phyloP scores from a whole-genome alignment of 495 filamentous ascomycete species.

The Penicillium herquei region DNA sequence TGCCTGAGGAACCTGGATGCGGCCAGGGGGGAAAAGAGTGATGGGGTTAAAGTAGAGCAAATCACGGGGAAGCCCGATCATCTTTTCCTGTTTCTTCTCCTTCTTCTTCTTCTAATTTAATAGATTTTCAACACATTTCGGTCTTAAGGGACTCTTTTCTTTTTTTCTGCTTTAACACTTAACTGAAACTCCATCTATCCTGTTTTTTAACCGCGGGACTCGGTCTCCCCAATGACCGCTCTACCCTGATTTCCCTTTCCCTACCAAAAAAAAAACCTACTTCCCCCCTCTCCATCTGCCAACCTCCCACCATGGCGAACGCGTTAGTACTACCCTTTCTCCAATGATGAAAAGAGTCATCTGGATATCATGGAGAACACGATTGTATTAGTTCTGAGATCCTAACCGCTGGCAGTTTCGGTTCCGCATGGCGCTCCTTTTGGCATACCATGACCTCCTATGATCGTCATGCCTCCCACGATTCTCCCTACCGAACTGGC shows the following conservation, averaged over 20 bases:
- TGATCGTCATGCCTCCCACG: slow-evolving; percentile 75
- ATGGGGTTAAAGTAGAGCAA: too few relatives aligned
- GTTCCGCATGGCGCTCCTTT: slow-evolving; percentile 69
- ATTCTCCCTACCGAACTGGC: slow-evolving; percentile 83
- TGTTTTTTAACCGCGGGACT: background rate
- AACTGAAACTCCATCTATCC: background rate
- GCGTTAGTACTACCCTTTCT: slow-evolving; percentile 14
- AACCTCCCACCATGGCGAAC: slow-evolving; percentile 28
- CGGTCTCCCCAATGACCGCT: background rate
- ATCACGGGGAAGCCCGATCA: too few relatives aligned
- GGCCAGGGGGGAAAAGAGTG: slow-evolving; percentile 18
- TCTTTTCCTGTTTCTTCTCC: slow-evolving; percentile 2
- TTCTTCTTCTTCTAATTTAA: background rate
- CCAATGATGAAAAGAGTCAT: background rate
- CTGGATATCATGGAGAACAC: background rate
- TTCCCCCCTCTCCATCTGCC: background rate
- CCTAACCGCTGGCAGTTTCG: slow-evolving; percentile 45
- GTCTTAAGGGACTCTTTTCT: background rate
- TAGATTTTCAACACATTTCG: slow-evolving; percentile 1
- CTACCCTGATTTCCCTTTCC: slow-evolving; percentile 4
- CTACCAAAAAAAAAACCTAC: background rate
- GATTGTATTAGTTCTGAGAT: background rate
- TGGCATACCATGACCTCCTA: slow-evolving; percentile 94
- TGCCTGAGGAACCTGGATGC: slow-evolving; percentile 24
- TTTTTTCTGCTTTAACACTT: background rate